A percentile compares a stretch with the other conserved stretches of the same genome.
Conservation (phyloP, 805 yeast species). For the Kazachstania africana region DNA sequence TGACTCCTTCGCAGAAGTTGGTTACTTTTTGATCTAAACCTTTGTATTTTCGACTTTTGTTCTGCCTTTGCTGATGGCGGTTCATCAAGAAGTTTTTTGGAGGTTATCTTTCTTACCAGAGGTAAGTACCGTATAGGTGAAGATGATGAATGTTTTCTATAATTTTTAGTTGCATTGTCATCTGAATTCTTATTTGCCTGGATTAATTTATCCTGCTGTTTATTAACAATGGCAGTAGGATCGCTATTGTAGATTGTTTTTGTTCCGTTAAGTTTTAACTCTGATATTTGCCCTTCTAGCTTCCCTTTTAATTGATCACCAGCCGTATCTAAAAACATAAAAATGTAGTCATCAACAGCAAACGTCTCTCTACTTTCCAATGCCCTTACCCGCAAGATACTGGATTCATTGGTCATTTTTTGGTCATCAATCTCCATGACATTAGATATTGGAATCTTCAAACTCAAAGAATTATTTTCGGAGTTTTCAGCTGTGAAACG, state of each 20-base stretch:
- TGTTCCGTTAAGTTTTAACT: slow-evolving; percentile 5
- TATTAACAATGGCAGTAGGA: too few relatives aligned
- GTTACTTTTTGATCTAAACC: not conserved
- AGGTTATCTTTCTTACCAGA: not conserved
- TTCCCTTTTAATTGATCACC: slow-evolving; percentile 30
- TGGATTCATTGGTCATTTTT: slow-evolving; percentile 42
- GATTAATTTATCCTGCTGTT: not conserved
- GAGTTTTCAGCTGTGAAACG: slow-evolving; percentile 60
- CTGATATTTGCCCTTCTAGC: slow-evolving; percentile 24
- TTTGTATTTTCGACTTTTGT: too few relatives aligned
- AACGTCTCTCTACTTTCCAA: slow-evolving; percentile 41
- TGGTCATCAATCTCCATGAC: slow-evolving; percentile 50
- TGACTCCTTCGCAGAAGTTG: not conserved
- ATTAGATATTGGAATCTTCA: slow-evolving; percentile 65
- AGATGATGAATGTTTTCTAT: not conserved
- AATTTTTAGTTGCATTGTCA: not conserved
- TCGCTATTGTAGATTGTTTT: too few relatives aligned
- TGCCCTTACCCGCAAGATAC: slow-evolving; percentile 49
- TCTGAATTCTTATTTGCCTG: not conserved
- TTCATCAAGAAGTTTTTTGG: not conserved
- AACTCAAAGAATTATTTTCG: slow-evolving; percentile 55
- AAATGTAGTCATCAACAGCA: slow-evolving; percentile 56
- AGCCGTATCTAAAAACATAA: slow-evolving; percentile 50
- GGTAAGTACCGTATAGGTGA: not conserved
- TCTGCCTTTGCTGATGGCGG: not conserved